A percentile compares a stretch with the other conserved stretches of the same genome.
These are phyloP conservation scores for Alternaria rosae DNA, from an alignment of 2,329 filamentous ascomycete species.

Conservation along the genomic window DNA sequence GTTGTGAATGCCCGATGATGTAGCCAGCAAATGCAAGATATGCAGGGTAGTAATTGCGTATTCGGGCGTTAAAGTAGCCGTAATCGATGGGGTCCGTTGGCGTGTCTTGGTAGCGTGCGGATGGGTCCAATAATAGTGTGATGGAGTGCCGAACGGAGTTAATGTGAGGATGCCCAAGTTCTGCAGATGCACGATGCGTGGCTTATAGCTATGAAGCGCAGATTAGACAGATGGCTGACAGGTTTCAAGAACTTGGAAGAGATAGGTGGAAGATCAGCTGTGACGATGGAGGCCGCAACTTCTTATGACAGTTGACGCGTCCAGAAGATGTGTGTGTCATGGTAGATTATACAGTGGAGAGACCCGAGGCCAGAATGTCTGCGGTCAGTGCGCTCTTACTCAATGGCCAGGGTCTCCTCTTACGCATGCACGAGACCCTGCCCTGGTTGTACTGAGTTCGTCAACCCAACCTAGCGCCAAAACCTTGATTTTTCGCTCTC, in stretches of 20 bases:
- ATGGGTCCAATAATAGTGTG: conserved; percentile 25
- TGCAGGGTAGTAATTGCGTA: conserved; percentile 30
- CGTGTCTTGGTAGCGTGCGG: conserved; percentile 30
- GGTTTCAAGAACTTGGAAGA: neutral
- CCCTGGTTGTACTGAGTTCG: conserved; percentile 5
- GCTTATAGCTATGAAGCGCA: conserved; percentile 8
- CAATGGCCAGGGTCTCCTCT: conserved; percentile 8
- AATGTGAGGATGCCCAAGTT: conserved; percentile 7
- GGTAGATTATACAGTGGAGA: conserved; percentile 17
- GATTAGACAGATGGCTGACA: neutral
- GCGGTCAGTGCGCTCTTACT: conserved; percentile 12
- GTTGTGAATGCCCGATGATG: conserved; percentile 42
- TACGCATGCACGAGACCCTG: conserved; percentile 11
- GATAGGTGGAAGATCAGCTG: neutral
- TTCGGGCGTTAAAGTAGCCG: conserved; percentile 30
- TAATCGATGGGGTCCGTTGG: conserved; percentile 27
- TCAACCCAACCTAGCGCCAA: conserved; percentile 7
- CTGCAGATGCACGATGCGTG: neutral
- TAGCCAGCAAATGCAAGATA: conserved; percentile 25
- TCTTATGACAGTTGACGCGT: conserved; percentile 18
- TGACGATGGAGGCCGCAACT: conserved; percentile 7
- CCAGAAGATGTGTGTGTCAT: conserved; percentile 14
- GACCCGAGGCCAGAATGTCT: conserved; percentile 12
- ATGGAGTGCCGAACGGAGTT: conserved; percentile 4
- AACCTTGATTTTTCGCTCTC: conserved; percentile 8